phyloP scores from a whole-genome alignment of 164 flowering plant species.

The Nelumbo lutea region DNA sequence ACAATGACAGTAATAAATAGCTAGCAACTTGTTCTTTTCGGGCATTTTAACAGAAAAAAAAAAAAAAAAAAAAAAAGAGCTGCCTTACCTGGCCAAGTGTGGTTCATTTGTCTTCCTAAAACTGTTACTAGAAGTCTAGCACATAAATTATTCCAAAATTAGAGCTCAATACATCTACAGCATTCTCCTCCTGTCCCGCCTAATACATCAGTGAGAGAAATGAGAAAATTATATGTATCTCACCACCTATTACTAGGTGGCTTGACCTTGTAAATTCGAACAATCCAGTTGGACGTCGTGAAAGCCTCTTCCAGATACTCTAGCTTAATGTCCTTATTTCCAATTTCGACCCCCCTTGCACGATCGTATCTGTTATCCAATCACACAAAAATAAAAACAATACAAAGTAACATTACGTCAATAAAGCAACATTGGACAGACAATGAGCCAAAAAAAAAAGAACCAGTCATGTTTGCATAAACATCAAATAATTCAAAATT shows the following conservation, averaged over 20 bases:
- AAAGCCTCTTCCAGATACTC: constrained; percentile 96
- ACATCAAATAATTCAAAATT: no score
- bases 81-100: neutral
- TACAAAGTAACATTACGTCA: no score
- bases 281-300: constrained; percentile 97
- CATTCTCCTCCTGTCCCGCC: constrained; percentile 13
- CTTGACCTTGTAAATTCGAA: constrained; percentile 93
- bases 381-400: neutral
- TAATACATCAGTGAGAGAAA: constrained; percentile 2
- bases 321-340: constrained; percentile 90
- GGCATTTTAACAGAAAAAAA: no score
- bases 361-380: constrained; percentile 71
- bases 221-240: constrained; percentile 14
- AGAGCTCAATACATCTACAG: constrained; percentile 12
- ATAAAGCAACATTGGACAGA: no score
- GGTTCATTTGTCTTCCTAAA: neutral
- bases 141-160: constrained; percentile 11
- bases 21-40: no score
- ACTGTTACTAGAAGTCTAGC: neutral
- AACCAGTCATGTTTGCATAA: no score
- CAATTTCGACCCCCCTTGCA: constrained; percentile 97
- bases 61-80: neutral
- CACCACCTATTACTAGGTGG: constrained; percentile 89
- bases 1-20: no score
- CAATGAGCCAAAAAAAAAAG: no score